Conservation (phyloP, 257 asterid genomes). For the Solanum piurae region DNA sequence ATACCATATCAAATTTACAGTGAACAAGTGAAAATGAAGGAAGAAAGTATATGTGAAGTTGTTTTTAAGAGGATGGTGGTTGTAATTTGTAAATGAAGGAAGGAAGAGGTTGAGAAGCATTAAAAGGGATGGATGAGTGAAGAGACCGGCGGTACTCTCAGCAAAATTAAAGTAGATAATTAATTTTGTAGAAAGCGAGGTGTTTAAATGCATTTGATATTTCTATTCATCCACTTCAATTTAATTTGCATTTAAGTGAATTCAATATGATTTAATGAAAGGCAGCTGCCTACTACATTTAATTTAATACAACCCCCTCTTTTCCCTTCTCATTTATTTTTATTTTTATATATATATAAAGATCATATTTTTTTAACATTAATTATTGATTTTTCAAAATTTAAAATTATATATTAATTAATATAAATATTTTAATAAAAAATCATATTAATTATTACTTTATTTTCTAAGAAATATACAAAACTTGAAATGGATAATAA, state of each 20-base stretch:
- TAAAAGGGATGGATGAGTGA: background rate
- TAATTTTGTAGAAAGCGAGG: conserved; percentile 27
- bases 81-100: conserved; percentile 18
- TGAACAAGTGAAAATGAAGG: background rate
- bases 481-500: too few species aligned
- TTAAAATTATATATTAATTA: too few species aligned
- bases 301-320: background rate
- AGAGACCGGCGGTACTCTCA: background rate
- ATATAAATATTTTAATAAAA: too few species aligned
- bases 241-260: conserved; percentile 25
- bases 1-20: background rate
- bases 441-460: too few species aligned
- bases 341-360: too few species aligned
- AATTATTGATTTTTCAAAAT: too few species aligned
- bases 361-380: background rate
- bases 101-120: conserved; percentile 18
- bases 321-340: background rate
- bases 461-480: background rate
- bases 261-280: conserved; percentile 27
- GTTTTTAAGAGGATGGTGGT: background rate
- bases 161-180: conserved; percentile 8
- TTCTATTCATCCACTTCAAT: conserved; percentile 13
- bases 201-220: conserved; percentile 4
- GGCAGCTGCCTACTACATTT: conserved; percentile 20
- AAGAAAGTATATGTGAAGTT: background rate